Evolutionary conservation across 176 grass and related monocot genomes (phyloP), one percentile per base, ranked within the genome.

Genomic region (Pontederia crassipes): DNA sequence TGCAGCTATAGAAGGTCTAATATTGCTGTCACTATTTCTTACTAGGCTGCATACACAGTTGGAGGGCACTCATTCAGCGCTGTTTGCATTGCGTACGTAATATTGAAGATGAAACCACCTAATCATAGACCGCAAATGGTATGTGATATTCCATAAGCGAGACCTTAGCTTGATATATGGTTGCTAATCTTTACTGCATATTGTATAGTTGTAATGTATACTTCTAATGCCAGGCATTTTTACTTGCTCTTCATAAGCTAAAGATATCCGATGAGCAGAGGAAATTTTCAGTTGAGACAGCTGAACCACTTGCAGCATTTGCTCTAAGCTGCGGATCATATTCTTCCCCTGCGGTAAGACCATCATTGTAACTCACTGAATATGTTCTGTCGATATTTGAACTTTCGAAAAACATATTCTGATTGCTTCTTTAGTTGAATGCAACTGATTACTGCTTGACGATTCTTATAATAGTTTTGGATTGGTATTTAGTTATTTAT

Each of bases 211-310:
- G 2, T 40, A 40, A 40, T 40, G 32, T 40, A 40, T 40, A 40
- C 32, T 40, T 40, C 32, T 40, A 74, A 58, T 61, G 24, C 2
- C 71, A 90, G 92, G 83, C 87, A 55, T 77, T 96, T 17, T 57
- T 96, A 78, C 83, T 87, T 72, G 83, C 92, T 12, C 87, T 96
- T 74, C 92, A 88, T 45, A 96, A 96, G 76, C 69, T 96, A 11
- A 96, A 87, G 75, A 59, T 82, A 61, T 80, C 92, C 0, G 92
- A 96, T 59, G 87, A 88, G 76, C 87, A 85, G 73, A 90, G 78
- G 72, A 87, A 80, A 20, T 87, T 88, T 64, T 87, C 80, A 68
- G 82, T 90, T 74, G 81, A 20, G 11, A 58, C 76, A 68, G 49
- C 75, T 11, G 87, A 96, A 54, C 83, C 92, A 54, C 92, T 90